Base-by-base conservation (phyloP, 768 basidiomycete genomes). In the Hebeloma cylindrosporum region DNA sequence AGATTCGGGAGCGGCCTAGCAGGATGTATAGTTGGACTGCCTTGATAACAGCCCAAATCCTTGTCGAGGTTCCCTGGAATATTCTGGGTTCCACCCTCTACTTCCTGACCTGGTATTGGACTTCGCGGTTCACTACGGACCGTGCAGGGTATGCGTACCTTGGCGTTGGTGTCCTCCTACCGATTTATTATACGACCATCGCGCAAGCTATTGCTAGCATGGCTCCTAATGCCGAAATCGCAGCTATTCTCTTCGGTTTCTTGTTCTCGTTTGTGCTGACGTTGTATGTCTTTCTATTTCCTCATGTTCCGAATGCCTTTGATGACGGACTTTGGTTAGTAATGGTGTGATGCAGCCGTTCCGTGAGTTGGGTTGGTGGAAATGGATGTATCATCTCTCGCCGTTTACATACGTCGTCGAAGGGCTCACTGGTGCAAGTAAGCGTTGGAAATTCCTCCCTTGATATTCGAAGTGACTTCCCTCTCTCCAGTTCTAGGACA, bases 41-140 rank as follows among this genome's bases (percentile, higher is more conserved):
- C 0, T 65, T 82, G 10, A 49, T 79, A 16, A 75, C 77, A 0
- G 67, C 80, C 0, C 77, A 78, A 54, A 62, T 83, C 31, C 47
- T 82, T 3, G 70, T 74, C 3, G 82, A 82, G 51, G 33, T 82
- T 1, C 82, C 82, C 1, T 82, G 78, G 76, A 82, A 82, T 47
- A 73, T 83, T 26, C 6, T 79, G 3, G 75, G 76, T 23, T 78
- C 80, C 0, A 66, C 73, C 0, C 40, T 85, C 5, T 74, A 78
- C 66, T 87, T 77, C 66, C 54, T 82, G 35, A 78, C 74, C 55
- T 87, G 83, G 83, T 85, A 74, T 62, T 84, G 79, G 78, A 80
- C 82, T 5, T 78, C 82, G 34, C 80, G 80, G 0, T 80, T 79
- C 53, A 65, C 68, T 3, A 63, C 63, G 0, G 65, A 69, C 13